A percentile compares a stretch with the other conserved stretches of the same genome.
These are phyloP conservation scores for Aspergillus sclerotiicarbonarius DNA, from an alignment of 495 filamentous ascomycete species.

Conservation along the genomic window DNA sequence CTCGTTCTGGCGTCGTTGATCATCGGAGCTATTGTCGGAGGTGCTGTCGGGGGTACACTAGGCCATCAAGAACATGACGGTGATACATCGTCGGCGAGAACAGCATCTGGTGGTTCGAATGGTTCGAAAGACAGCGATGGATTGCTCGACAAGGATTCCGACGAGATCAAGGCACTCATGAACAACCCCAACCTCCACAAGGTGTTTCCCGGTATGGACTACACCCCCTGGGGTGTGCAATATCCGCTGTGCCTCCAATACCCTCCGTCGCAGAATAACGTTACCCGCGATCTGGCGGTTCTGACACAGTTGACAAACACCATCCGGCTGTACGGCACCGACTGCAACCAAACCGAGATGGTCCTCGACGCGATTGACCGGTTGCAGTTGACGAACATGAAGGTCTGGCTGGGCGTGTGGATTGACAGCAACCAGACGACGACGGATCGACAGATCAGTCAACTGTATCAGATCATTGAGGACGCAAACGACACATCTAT, in stretches of 20 bases:
- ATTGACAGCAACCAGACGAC: constrained; percentile 82
- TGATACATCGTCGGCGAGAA: constrained; percentile 6
- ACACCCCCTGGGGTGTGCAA: constrained; percentile 87
- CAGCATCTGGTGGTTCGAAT: constrained; percentile 19
- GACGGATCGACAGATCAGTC: constrained; percentile 72
- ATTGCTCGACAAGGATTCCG: constrained; percentile 62
- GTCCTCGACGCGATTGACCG: constrained; percentile 77
- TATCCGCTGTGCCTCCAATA: constrained; percentile 80
- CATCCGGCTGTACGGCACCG: constrained; percentile 89
- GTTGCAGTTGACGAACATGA: constrained; percentile 73
- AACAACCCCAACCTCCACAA: constrained; percentile 79
- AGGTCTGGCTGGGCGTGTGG: constrained; percentile 96
- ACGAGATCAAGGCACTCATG: constrained; percentile 78
- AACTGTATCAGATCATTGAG: constrained; percentile 80
- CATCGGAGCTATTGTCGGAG: constrained; percentile 71
- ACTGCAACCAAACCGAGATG: constrained; percentile 98
- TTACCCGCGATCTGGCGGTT: constrained; percentile 88
- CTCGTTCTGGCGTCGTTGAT: constrained; percentile 60
- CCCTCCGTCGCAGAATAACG: constrained; percentile 86
- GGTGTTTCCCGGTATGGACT: constrained; percentile 96
- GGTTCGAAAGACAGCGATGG: constrained; percentile 55
- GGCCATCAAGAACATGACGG: constrained; percentile 40
- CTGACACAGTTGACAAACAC: constrained; percentile 88
- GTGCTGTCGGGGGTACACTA: constrained; percentile 72
- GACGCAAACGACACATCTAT: constrained; percentile 57